phyloP scores from a whole-genome alignment of 2,329 filamentous ascomycete species.

The Cylindrodendrum hubeiense region DNA sequence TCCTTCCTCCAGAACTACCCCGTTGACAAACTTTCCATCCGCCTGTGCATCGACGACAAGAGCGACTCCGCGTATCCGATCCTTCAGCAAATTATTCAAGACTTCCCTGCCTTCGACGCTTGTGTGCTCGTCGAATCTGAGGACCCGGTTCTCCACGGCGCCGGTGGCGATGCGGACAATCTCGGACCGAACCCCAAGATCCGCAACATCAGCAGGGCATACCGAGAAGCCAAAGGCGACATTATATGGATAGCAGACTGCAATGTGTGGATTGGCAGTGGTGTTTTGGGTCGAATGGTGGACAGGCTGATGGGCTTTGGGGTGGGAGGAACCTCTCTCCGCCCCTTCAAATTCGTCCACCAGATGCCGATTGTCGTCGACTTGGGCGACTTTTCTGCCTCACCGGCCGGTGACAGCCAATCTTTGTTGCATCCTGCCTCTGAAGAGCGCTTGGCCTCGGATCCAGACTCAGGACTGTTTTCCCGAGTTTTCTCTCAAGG shows the following conservation, averaged over 20 bases:
- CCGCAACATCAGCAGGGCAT: conserved; percentile 93
- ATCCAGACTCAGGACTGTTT: conserved; percentile 35
- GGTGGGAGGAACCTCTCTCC: conserved; percentile 59
- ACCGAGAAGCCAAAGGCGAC: conserved; percentile 87
- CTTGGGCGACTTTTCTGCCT: conserved; percentile 54
- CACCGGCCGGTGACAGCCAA: conserved; percentile 36
- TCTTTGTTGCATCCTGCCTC: conserved; percentile 51
- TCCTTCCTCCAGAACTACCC: conserved; percentile 89
- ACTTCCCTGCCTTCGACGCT: conserved; percentile 80
- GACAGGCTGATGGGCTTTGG: conserved; percentile 82
- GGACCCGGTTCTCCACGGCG: conserved; percentile 75
- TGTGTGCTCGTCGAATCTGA: conserved; percentile 85
- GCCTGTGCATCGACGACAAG: conserved; percentile 83
- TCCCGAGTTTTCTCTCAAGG: conserved; percentile 57
- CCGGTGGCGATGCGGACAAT: conserved; percentile 62
- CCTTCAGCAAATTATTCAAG: conserved; percentile 76
- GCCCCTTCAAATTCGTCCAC: conserved; percentile 91
- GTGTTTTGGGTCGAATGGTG: conserved; percentile 88
- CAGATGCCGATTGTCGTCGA: conserved; percentile 94
- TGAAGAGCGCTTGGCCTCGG: conserved; percentile 42
- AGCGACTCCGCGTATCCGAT: conserved; percentile 83
- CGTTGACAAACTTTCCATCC: conserved; percentile 78
- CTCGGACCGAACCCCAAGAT: conserved; percentile 99
- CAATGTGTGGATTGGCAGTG: conserved; percentile 90
- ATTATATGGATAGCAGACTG: conserved; percentile 96